phyloP scores from a whole-genome alignment of 495 filamentous ascomycete species.

The Astrothelium subdiscretum region DNA sequence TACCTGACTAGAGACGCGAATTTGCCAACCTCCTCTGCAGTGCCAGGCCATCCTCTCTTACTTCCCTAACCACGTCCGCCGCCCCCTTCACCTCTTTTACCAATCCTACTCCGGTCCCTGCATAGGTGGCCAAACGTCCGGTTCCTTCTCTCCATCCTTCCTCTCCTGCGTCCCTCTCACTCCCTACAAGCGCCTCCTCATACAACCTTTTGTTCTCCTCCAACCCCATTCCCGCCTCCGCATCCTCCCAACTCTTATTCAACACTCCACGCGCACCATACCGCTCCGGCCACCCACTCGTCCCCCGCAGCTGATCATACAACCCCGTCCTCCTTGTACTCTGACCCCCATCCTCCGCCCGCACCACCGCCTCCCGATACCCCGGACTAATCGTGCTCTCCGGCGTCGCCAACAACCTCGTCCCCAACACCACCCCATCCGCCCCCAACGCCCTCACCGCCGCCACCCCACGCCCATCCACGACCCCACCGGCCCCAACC shows the following conservation, averaged over 20 bases:
- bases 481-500: conserved; percentile 62
- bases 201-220: conserved; percentile 51
- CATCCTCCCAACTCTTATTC: conserved; percentile 50
- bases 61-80: conserved; percentile 34
- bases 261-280: conserved; percentile 53
- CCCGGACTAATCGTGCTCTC: conserved; percentile 52
- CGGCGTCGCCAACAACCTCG: conserved; percentile 52
- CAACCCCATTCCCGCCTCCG: conserved; percentile 41
- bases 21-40: conserved; percentile 12
- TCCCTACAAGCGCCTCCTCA: conserved; percentile 41
- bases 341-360: conserved; percentile 49
- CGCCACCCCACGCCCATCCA: conserved; percentile 52
- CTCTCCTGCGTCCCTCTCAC: conserved; percentile 47
- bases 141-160: conserved; percentile 20
- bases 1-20: background rate
- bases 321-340: conserved; percentile 54
- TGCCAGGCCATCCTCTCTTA: conserved; percentile 19
- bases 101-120: conserved; percentile 42
- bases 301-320: conserved; percentile 61
- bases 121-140: conserved; percentile 62
- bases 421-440: conserved; percentile 56
- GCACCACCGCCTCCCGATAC: conserved; percentile 49
- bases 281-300: conserved; percentile 51
- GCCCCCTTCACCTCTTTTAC: conserved; percentile 36
- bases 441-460: conserved; percentile 59